Percentiles rank a stretch among this genome's conserved stretches.
Conservation (phyloP, 208 protist genomes). For the Leishmania mexicana region DNA sequence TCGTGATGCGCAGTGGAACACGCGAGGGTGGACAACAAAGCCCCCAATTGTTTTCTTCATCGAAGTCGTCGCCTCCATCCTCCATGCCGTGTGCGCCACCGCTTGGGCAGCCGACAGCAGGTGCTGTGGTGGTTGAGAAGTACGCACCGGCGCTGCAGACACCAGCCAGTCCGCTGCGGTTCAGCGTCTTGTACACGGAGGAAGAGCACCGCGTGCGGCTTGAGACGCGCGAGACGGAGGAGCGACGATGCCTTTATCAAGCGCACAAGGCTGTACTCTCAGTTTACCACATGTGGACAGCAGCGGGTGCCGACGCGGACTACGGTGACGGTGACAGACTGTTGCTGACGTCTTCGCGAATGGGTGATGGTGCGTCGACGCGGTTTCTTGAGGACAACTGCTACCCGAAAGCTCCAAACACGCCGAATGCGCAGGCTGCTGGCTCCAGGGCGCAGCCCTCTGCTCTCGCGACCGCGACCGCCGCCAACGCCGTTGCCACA, state of each 20-base stretch:
- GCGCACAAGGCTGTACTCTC: slow-evolving; percentile 30
- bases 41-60: not conserved
- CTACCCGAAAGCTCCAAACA: not conserved
- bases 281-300: slow-evolving; percentile 36
- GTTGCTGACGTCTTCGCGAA: not conserved
- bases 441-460: not conserved
- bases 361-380: not conserved
- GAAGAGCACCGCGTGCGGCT: slow-evolving; percentile 37
- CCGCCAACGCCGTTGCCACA: not conserved
- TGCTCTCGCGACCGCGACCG: not conserved
- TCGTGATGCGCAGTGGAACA: not conserved
- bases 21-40: not conserved
- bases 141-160: not conserved
- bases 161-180: slow-evolving; percentile 10
- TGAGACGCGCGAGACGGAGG: slow-evolving; percentile 31
- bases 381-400: slow-evolving; percentile 1
- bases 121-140: slow-evolving; percentile 6
- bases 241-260: slow-evolving; percentile 36
- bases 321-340: slow-evolving; percentile 13
- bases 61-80: slow-evolving; percentile 7
- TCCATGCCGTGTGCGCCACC: slow-evolving; percentile 13
- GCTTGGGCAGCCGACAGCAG: slow-evolving; percentile 3
- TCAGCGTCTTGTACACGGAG: slow-evolving; percentile 27
- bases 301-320: not conserved
- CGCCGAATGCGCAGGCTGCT: not conserved